Evolutionary conservation across 495 filamentous ascomycete genomes (phyloP).

Genomic region (Immersiella caudata): DNA sequence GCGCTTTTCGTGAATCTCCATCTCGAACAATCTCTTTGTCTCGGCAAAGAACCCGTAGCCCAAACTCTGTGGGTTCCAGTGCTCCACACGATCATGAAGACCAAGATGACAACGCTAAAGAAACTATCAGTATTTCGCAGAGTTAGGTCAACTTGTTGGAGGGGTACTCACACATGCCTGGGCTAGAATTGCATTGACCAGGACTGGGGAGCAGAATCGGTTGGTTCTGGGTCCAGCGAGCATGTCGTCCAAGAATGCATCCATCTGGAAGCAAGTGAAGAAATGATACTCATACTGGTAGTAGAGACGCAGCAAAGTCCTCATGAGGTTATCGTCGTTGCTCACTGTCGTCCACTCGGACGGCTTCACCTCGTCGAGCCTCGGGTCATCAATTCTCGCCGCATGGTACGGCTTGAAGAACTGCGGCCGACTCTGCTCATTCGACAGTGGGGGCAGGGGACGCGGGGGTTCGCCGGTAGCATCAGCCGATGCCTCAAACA

Average conservation of each 20-base stretch:
- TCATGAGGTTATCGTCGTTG: slow-evolving; percentile 31
- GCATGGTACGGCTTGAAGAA: slow-evolving; percentile 34
- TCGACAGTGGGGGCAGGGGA: not conserved
- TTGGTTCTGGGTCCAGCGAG: slow-evolving; percentile 6
- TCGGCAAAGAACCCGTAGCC: slow-evolving; percentile 37
- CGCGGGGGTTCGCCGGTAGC: not conserved
- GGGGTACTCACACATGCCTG: slow-evolving; percentile 34
- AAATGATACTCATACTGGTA: slow-evolving; percentile 30
- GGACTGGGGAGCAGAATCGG: slow-evolving; percentile 35
- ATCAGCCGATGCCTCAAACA: slow-evolving; percentile 28
- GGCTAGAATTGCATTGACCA: slow-evolving; percentile 36
- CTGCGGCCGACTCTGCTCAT: not conserved
- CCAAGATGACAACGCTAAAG: slow-evolving; percentile 28
- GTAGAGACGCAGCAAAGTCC: slow-evolving; percentile 29
- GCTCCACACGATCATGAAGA: slow-evolving; percentile 31
- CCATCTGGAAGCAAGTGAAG: slow-evolving; percentile 35
- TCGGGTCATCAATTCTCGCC: slow-evolving; percentile 31
- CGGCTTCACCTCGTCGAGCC: slow-evolving; percentile 23
- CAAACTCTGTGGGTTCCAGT: slow-evolving; percentile 33
- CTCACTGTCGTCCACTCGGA: slow-evolving; percentile 37
- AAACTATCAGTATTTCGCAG: not conserved
- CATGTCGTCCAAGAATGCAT: slow-evolving; percentile 37
- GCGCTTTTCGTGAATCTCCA: slow-evolving; percentile 23
- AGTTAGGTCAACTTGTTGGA: not conserved
- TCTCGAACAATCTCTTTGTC: slow-evolving; percentile 37